Base-by-base conservation (phyloP, 768 basidiomycete species). In the Pseudohyphozyma bogoriensis region DNA sequence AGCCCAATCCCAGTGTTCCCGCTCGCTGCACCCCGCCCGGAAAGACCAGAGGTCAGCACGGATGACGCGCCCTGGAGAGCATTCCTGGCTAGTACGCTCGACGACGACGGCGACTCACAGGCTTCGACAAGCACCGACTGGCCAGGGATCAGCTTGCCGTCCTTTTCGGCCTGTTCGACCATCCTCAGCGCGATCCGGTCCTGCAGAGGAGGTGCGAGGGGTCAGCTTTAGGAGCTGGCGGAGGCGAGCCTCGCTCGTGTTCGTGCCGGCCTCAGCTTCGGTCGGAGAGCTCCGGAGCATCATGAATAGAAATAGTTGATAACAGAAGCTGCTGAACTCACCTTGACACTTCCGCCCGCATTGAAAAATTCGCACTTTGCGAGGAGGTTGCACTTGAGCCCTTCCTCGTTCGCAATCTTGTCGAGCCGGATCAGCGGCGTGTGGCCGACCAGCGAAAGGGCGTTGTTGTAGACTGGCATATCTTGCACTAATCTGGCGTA, bases 111-210 rank as follows among this genome's bases (percentile, higher is more conserved):
- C n/a, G 1, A 59, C 68, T 28, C 26, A 70, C 71, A 95, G 0
- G 95, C 89, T 73, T 99, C 95, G 61, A 99, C 92, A 58, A 97
- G 83, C 54, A 92, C 83, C 66, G 87, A 89, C 74, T 88, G 79
- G 0, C 91, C 91, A 1, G 87, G 87, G 37, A 88, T 79, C 42
- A 99, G 81, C 52, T 78, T 83, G 36, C 91, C 92, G 36, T 89
- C 84, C 56, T 79, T 78, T 78, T 99, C 95, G 9, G 93, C 95
- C n/a, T 85, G 81, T 65, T 90, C 85, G 2, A 97, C 82, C 93
- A 99, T 99, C 15, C 89, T 83, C 73, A 64, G 45, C 15, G 66
- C 66, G 58, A 68, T 70, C 4, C 69, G 60, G 62, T 62, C 58
- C 62, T 63, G 59, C 28, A 39, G 4, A 5, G 35, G 22, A 29